Evolutionary conservation across 2,329 filamentous ascomycete species (phyloP).

Genomic region (Fusarium phyllophilum): DNA sequence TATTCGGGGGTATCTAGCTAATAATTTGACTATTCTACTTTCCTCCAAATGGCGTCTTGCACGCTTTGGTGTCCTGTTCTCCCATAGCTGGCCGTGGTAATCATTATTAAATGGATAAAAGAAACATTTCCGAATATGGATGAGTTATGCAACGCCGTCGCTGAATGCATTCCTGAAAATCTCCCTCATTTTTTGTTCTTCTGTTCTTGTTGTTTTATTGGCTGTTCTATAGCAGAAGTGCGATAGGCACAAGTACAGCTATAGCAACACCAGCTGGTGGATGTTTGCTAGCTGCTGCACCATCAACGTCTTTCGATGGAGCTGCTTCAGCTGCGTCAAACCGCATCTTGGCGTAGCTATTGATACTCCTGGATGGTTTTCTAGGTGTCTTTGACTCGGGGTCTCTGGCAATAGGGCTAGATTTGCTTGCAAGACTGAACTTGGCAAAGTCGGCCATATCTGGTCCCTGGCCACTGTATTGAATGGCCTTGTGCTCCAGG

Average conservation of each 20-base stretch:
- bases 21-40: not conserved
- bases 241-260: slow-evolving; percentile 28
- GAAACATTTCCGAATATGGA: not conserved
- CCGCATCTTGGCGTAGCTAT: slow-evolving; percentile 18
- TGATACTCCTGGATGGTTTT: not conserved
- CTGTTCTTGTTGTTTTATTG: not conserved
- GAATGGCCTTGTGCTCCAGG: slow-evolving; percentile 24
- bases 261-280: slow-evolving; percentile 13
- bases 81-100: slow-evolving; percentile 1
- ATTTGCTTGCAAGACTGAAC: slow-evolving; percentile 3
- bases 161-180: slow-evolving; percentile 14
- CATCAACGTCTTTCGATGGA: slow-evolving; percentile 11
- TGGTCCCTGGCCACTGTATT: slow-evolving; percentile 1
- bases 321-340: slow-evolving; percentile 1
- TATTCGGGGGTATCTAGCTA: slow-evolving; percentile 4
- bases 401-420: not conserved
- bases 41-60: not conserved
- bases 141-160: slow-evolving; percentile 20
- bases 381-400: not conserved
- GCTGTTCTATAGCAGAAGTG: slow-evolving; percentile 15
- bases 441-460: slow-evolving; percentile 13
- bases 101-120: slow-evolving; percentile 18
- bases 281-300: slow-evolving; percentile 2
- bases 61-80: slow-evolving; percentile 2
- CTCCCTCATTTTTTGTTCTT: not conserved